These are phyloP conservation scores for Zea mays DNA, from an alignment of 176 grass and related monocot genomes.

Conservation along the genomic window Zm-B73-REFERENCE-NAM-5.0 NC_050099.1:248498501-248499000, in stretches of 20 bases:
- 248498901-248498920: neutral
- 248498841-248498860: neutral
- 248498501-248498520: neutral
- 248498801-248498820: neutral
- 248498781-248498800: neutral
- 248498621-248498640: neutral
- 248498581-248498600: neutral
- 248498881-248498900: conserved; percentile 1
- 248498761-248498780: neutral
- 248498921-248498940: conserved; percentile 72
- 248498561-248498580: neutral
- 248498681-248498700: conserved; percentile 85
- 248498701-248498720: conserved; percentile 54
- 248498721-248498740: conserved; percentile 68
- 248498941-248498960: conserved; percentile 86
- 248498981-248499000: conserved; percentile 20
- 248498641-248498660: conserved; percentile 16
- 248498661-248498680: conserved; percentile 63
- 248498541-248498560: neutral
- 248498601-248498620: neutral
- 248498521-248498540: neutral
- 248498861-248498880: neutral
- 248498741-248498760: conserved; percentile 75
- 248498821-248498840: neutral
- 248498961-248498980: conserved; percentile 40